Conservation (phyloP, 129 eudicot genomes). For the Heracleum sosnowskyi region DNA sequence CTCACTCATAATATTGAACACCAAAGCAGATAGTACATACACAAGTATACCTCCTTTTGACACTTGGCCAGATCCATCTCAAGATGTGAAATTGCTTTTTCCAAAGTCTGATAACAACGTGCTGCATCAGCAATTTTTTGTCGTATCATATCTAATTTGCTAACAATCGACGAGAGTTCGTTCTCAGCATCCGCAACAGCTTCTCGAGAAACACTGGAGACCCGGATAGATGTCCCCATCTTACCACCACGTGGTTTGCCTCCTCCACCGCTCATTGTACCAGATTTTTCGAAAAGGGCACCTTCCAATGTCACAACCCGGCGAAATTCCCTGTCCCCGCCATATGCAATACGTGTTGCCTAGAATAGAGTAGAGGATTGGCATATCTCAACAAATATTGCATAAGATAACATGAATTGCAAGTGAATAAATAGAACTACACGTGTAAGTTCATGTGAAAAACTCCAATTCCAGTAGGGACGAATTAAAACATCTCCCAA, state of each 20-base stretch:
- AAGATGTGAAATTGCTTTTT: conserved; percentile 39
- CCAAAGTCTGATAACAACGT: conserved; percentile 49
- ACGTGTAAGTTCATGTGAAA: background rate
- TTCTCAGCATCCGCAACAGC: conserved; percentile 61
- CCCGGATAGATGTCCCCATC: conserved; percentile 81
- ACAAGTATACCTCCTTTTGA: conserved; percentile 62
- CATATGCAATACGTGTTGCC: conserved; percentile 95
- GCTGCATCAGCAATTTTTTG: conserved; percentile 46
- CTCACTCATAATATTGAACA: background rate
- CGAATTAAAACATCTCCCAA: no score
- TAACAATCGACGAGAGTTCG: conserved; percentile 49
- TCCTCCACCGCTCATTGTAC: conserved; percentile 99
- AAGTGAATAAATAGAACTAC: background rate
- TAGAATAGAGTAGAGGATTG: conserved; percentile 4
- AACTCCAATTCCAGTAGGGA: background rate
- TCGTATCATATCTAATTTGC: conserved; percentile 31
- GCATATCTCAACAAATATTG: background rate
- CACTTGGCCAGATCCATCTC: conserved; percentile 77
- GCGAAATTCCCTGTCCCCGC: conserved; percentile 48
- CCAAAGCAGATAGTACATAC: background rate
- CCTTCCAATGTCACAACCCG: conserved; percentile 93
- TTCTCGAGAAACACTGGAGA: conserved; percentile 70
- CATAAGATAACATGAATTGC: background rate
- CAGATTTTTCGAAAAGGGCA: conserved; percentile 76
- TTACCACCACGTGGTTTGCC: conserved; percentile 90